Evolutionary conservation across 768 basidiomycete species (phyloP).

Genomic region (Lactifluus piperatus): DNA sequence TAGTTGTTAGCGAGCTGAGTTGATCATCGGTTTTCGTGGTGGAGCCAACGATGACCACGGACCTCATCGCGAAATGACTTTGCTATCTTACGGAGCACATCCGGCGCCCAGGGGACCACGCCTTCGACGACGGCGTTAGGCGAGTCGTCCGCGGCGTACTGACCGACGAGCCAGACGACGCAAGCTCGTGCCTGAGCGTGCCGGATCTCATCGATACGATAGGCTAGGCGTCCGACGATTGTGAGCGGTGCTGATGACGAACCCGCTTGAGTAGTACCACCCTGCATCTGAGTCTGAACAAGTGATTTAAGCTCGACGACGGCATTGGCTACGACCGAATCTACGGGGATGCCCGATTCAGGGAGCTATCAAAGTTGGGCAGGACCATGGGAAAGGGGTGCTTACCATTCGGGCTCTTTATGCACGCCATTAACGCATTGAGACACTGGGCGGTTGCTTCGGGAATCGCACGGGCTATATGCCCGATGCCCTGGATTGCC

Average conservation of each 20-base stretch:
- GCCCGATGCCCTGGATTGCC: slow-evolving; percentile 72
- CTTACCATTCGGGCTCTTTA: slow-evolving; percentile 62
- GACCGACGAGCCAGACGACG: slow-evolving; percentile 89
- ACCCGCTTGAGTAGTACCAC: slow-evolving; percentile 24
- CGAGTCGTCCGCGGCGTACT: slow-evolving; percentile 56
- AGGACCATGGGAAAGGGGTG: background rate
- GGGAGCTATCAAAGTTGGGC: background rate
- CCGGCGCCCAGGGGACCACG: slow-evolving; percentile 76
- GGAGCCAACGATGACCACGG: slow-evolving; percentile 11
- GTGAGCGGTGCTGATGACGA: slow-evolving; percentile 34
- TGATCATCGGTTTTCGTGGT: background rate
- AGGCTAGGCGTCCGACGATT: slow-evolving; percentile 74
- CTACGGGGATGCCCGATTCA: slow-evolving; percentile 32
- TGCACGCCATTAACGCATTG: slow-evolving; percentile 66
- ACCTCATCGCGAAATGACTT: slow-evolving; percentile 72
- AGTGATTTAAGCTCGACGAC: slow-evolving; percentile 82
- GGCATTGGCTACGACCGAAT: slow-evolving; percentile 67
- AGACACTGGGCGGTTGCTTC: slow-evolving; percentile 66
- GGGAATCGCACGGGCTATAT: slow-evolving; percentile 59
- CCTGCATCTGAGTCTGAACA: slow-evolving; percentile 56
- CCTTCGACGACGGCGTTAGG: slow-evolving; percentile 37
- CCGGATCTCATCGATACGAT: slow-evolving; percentile 67
- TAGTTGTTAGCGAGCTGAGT: background rate
- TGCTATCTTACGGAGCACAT: slow-evolving; percentile 72
- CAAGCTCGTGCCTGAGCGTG: slow-evolving; percentile 80